These are phyloP conservation scores for Lipomyces mesembrius DNA, from an alignment of 805 yeast species.

Conservation along the genomic window DNA sequence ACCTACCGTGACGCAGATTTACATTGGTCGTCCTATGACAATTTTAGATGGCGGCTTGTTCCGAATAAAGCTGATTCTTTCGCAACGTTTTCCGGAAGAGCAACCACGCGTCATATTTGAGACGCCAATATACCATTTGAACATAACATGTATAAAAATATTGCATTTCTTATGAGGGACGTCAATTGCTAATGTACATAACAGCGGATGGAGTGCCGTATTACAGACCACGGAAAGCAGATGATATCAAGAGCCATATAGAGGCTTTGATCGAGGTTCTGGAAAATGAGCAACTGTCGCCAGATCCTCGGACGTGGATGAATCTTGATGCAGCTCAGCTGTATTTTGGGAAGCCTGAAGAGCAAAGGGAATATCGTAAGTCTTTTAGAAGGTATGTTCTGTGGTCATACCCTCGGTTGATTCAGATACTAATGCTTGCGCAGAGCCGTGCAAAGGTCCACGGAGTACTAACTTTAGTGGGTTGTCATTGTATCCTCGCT, in stretches of 20 bases:
- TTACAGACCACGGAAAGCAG: conserved; percentile 16
- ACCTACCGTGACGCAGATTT: not conserved
- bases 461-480: conserved; percentile 14
- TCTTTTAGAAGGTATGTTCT: conserved; percentile 12
- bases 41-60: conserved; percentile 26
- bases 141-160: conserved; percentile 20
- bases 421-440: not conserved
- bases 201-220: conserved; percentile 26
- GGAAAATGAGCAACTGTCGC: conserved; percentile 19
- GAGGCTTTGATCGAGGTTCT: conserved; percentile 17
- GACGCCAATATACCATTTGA: conserved; percentile 26
- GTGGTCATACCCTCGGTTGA: not conserved
- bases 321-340: conserved; percentile 23
- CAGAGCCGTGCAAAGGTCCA: conserved; percentile 22
- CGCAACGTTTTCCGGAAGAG: conserved; percentile 22
- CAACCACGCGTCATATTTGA: conserved; percentile 25
- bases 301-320: conserved; percentile 32
- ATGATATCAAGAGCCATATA: conserved; percentile 20
- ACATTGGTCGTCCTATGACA: conserved; percentile 26
- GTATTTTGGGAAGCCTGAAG: conserved; percentile 18
- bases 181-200: not conserved
- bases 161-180: not conserved
- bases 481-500: too few species aligned
- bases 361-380: conserved; percentile 16
- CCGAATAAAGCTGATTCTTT: conserved; percentile 12